Base-by-base conservation (phyloP, 306 rosid species). In the Styphnolobium japonicum region DNA sequence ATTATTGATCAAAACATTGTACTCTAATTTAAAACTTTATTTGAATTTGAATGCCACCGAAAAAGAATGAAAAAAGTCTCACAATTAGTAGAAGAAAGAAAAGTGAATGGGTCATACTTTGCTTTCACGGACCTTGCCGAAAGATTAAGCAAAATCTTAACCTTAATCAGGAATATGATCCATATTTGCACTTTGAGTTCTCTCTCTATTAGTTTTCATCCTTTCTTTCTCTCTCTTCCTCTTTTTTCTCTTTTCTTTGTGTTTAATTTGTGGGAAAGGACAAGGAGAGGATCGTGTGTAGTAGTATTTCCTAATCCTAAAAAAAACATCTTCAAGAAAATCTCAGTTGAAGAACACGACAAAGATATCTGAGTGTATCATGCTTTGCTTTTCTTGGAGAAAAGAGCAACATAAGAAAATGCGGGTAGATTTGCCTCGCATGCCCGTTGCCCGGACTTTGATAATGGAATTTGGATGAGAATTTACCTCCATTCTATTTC, bases 81-180 rank as follows among this genome's bases (percentile, higher is more conserved):
- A 39, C 11, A 6, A 39, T 36, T 39, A 39, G 1, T 2, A 8
- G 45, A 33, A 34, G 1, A n/a, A 31, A 33, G 68, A 62, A 62
- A 60, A 33, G 68, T 34, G 45, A 34, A 62, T 14, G 19, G 33
- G 42, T 43, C n/a, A 61, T 31, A 31, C 43, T 64, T 37, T 64
- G 70, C 49, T 64, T 64, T 37, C 29, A 63, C 15, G 7, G 31
- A 16, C 18, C 15, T 18, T 5, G 18, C 33, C 48, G 8, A 51
- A 51, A 71, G 64, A 0, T 51, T 71, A 34, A 51, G 48, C 33
- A 71, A 33, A 33, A 52, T 71, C 48, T 31, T 51, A 51, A 37
- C 63, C 33, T 71, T 71, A 18, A 71, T 71, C 29, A 23, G 63
- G 75, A 49, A 70, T 49, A 49, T 9, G 31, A 70, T 49, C 62